Evolutionary conservation across 805 yeast genomes (phyloP).

Genomic region (Saccharomyces paradoxus): DNA sequence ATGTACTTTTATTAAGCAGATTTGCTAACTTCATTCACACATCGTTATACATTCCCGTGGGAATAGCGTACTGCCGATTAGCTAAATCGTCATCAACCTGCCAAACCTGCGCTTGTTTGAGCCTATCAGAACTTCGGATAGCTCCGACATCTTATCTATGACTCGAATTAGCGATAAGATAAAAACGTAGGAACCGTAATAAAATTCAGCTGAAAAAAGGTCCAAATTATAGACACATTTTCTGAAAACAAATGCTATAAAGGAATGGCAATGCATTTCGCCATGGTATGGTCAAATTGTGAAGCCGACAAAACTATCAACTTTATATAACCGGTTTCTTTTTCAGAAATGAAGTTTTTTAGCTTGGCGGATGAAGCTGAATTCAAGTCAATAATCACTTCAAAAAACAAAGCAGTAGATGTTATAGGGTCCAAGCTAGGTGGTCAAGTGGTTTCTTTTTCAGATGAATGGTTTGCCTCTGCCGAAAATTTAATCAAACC

Average conservation of each 20-base stretch:
- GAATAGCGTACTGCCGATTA: background rate
- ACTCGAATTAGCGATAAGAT: background rate
- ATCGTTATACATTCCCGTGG: background rate
- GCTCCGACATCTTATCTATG: background rate
- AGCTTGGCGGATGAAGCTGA: slow-evolving; percentile 5
- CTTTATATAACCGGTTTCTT: background rate
- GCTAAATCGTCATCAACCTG: background rate
- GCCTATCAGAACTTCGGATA: background rate
- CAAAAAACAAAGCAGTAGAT: slow-evolving; percentile 35
- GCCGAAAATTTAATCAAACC: slow-evolving; percentile 84
- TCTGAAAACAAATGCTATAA: background rate
- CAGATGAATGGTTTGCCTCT: slow-evolving; percentile 94
- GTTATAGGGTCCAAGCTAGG: slow-evolving; percentile 82
- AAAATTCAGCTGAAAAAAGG: background rate
- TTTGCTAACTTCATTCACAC: background rate
- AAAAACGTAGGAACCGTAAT: background rate
- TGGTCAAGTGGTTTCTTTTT: slow-evolving; percentile 57
- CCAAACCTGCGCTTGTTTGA: background rate
- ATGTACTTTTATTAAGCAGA: background rate
- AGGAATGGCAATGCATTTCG: background rate
- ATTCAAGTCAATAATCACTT: slow-evolving; percentile 9
- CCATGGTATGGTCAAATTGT: background rate
- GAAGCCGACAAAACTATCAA: background rate
- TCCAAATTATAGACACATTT: background rate
- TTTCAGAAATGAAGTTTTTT: background rate